Evolutionary conservation across 1,139 yeast genomes (phyloP), one percentile per base, ranked within the genome.

Genomic region (Debaryomyces subglobosus): DNA sequence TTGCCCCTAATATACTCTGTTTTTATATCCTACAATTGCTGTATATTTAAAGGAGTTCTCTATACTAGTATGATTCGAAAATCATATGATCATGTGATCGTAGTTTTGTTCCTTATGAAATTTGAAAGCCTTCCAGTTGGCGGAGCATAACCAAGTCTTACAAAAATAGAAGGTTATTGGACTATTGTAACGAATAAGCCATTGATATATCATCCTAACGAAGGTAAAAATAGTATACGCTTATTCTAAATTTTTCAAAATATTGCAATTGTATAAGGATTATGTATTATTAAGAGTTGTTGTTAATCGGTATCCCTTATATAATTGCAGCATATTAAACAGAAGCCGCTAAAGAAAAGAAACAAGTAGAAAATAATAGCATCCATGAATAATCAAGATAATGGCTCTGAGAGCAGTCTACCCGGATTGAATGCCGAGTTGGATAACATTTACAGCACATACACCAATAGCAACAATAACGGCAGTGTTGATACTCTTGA

Each of bases 401-500:
- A 30, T 21, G 43, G 32, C 3, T 42, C 43, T 12, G 46, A 47
- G 8, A 48, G 61, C n/a, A 54, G 57, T 44, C 54, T 64, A 15
- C 63, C 51, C 45, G 69, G 70, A 43, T 57, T 69, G 49, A 59
- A 64, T 46, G 60, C 60, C 41, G 77, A 74, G 49, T 55, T 74
- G 44, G 70, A 71, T 51, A 58, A 59, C 43, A 73, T 74, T 34
- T 74, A 73, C 58, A 60, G 67, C 50, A 59, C 61, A 43, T 68
- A 72, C 57, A 54, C 57, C 24, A 43, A 47, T 15, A 44, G 52
- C 43, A 45, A 49, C 23, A 49, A 48, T 21, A 54, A 54, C 46
- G 57, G 50, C 16, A 67, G 72, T 39, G 57, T 57, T 15, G 73
- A 69, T 27, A 69, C 76, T 4, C 61, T 74, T 24, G 77, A 72